Percentiles rank a stretch among this genome's conserved stretches.
Evolutionary conservation across 2,329 filamentous ascomycete species (phyloP).

Genomic region (Polytolypa hystricis): DNA sequence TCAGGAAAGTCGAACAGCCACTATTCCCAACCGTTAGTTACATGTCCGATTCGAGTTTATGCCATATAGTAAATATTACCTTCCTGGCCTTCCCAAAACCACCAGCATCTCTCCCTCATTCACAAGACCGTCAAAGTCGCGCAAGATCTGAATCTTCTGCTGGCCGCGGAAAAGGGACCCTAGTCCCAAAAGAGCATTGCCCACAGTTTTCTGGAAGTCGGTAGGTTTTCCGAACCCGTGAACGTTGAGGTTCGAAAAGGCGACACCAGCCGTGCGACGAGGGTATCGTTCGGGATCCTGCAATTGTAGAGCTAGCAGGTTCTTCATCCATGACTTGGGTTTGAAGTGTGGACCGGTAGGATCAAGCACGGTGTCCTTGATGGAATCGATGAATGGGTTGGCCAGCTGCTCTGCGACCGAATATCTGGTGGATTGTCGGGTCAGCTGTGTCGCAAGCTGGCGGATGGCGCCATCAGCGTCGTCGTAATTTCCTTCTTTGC

Average conservation of each 20-base stretch:
- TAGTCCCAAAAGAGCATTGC: conserved; percentile 29
- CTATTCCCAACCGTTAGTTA: conserved; percentile 13
- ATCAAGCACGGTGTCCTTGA: conserved; percentile 29
- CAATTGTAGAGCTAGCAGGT: conserved; percentile 32
- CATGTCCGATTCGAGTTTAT: background rate
- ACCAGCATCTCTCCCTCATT: conserved; percentile 46
- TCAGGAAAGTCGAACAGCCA: conserved; percentile 68
- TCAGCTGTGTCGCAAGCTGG: conserved; percentile 3
- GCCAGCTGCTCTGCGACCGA: conserved; percentile 8
- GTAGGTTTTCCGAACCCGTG: conserved; percentile 28
- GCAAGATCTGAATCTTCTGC: conserved; percentile 47
- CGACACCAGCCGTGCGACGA: conserved; percentile 26
- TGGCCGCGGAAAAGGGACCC: conserved; percentile 20
- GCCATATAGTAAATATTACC: conserved; percentile 13
- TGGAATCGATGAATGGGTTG: conserved; percentile 25
- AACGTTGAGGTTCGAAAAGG: conserved; percentile 28
- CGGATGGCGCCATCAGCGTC: conserved; percentile 1
- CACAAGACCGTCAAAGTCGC: conserved; percentile 53
- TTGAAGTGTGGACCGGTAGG: conserved; percentile 35
- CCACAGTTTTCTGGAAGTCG: conserved; percentile 35
- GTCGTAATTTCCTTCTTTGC: background rate
- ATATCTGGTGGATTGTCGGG: conserved; percentile 4
- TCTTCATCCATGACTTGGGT: conserved; percentile 35
- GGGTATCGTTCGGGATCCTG: conserved; percentile 25
- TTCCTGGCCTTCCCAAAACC: conserved; percentile 41